phyloP scores from a whole-genome alignment of 2,329 filamentous ascomycete species.

The Microascus cirrosus region DNA sequence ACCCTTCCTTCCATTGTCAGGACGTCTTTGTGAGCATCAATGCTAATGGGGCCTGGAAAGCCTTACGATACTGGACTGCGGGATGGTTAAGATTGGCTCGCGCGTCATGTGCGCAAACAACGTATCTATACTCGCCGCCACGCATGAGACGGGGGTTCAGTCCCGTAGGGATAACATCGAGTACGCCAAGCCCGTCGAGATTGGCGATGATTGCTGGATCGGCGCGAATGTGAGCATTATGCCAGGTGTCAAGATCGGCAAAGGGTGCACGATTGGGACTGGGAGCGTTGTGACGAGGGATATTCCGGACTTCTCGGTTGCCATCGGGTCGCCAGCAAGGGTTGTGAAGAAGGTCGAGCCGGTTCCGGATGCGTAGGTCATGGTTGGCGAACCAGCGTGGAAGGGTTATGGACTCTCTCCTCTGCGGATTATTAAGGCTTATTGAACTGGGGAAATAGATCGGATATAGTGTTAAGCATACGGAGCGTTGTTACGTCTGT shows the following conservation, averaged over 20 bases:
- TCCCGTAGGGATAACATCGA: constrained; percentile 34
- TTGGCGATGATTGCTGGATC: constrained; percentile 45
- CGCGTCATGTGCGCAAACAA: constrained; percentile 63
- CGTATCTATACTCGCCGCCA: constrained; percentile 59
- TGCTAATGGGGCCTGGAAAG: constrained; percentile 12
- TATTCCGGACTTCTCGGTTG: constrained; percentile 35
- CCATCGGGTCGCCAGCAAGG: constrained; percentile 33
- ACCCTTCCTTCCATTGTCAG: too few species aligned
- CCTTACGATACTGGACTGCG: constrained; percentile 61
- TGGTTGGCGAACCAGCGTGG: neutral
- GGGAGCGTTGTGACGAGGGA: constrained; percentile 37
- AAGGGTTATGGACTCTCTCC: neutral
- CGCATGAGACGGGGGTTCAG: constrained; percentile 55
- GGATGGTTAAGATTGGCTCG: constrained; percentile 55
- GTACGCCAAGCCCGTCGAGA: constrained; percentile 31
- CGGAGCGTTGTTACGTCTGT: too few species aligned
- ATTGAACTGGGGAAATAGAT: neutral
- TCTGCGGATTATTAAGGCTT: neutral
- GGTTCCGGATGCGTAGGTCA: constrained; percentile 15
- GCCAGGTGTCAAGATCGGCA: constrained; percentile 40
- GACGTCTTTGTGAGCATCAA: neutral
- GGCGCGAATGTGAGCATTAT: constrained; percentile 37
- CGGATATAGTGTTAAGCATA: neutral
- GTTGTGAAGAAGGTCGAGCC: constrained; percentile 34
- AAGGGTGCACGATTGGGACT: constrained; percentile 38